Conservation (phyloP, 2,329 filamentous ascomycete genomes). For the Apiospora kogelbergensis region DNA sequence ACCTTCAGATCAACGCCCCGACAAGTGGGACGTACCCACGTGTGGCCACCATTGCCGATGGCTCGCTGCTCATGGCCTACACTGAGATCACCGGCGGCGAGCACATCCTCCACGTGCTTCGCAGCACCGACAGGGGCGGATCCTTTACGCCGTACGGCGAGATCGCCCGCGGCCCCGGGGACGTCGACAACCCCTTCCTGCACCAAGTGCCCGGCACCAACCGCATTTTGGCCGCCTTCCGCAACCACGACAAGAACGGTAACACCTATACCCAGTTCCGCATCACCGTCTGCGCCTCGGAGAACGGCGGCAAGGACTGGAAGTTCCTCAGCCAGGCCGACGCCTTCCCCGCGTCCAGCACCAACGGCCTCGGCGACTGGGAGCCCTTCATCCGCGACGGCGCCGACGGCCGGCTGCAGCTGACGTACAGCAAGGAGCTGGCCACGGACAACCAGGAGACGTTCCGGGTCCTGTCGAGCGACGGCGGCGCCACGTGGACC, state of each 20-base stretch:
- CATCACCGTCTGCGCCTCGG: slow-evolving; percentile 32
- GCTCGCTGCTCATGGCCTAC: slow-evolving; percentile 38
- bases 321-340: slow-evolving; percentile 36
- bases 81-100: slow-evolving; percentile 30
- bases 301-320: slow-evolving; percentile 36
- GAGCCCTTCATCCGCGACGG: slow-evolving; percentile 43
- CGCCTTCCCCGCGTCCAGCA: slow-evolving; percentile 32
- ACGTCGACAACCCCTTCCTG: slow-evolving; percentile 42
- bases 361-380: slow-evolving; percentile 34
- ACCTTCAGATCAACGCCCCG: neutral
- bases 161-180: slow-evolving; percentile 34
- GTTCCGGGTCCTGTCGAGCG: slow-evolving; percentile 37
- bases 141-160: slow-evolving; percentile 35
- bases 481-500: slow-evolving; percentile 38
- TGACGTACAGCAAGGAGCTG: slow-evolving; percentile 42
- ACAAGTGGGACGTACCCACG: slow-evolving; percentile 39
- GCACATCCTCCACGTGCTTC: slow-evolving; percentile 32
- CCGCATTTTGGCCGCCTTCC: slow-evolving; percentile 39
- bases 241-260: slow-evolving; percentile 39
- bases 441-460: slow-evolving; percentile 42
- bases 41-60: slow-evolving; percentile 35
- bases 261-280: slow-evolving; percentile 34
- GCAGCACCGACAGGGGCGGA: slow-evolving; percentile 36
- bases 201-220: slow-evolving; percentile 30
- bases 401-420: slow-evolving; percentile 35